Base-by-base conservation (phyloP, 306 rosid genomes). In the Citrullus amarus region DNA sequence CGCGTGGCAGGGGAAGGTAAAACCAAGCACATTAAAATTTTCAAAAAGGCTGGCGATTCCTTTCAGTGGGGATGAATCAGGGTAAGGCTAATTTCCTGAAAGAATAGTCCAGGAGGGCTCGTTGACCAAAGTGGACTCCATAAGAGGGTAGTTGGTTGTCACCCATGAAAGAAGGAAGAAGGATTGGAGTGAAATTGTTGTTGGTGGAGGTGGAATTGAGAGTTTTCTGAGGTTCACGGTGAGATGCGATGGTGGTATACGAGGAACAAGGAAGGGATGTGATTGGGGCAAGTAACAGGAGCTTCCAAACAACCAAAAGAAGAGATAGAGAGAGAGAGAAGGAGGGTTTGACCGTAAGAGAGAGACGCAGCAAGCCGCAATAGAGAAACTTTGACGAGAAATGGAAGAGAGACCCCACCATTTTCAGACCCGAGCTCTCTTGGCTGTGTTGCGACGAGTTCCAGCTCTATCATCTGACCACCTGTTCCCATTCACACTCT, bases 351-450 rank as follows among this genome's bases (percentile, higher is more conserved):
- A 69, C 55, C 75, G 4, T 2, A 43, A 25, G 57, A 70, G 76
- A 20, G 72, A 16, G n/a, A 43, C 32, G 34, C 4, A 15, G 53
- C 53, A 22, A 0, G 66, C 17, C 39, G 2, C 6, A 28, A 9
- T 1, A 28, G 67, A 60, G 73, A 66, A 36, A 34, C 2, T 41
- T 41, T n/a, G 53, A 41, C 2, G 8, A 66, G 22, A 34, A 15
- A 36, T 16, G 25, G 72, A 66, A 66, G 34, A 20, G 56, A 69
- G 75, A 69, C 75, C 75, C 75, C 75, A 69, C 75, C 75, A 69
- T 69, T 69, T 41, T 18, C 73, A 66, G 50, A 66, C 73, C 73
- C 28, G 8, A 39, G 75, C 54, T 69, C 54, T 69, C 44, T 32
- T 6, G 25, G 59, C 3, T 55, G 59, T 14, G 22, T 55, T 28